phyloP scores from a whole-genome alignment of 805 yeast genomes.

The Candida saitoana region DNA sequence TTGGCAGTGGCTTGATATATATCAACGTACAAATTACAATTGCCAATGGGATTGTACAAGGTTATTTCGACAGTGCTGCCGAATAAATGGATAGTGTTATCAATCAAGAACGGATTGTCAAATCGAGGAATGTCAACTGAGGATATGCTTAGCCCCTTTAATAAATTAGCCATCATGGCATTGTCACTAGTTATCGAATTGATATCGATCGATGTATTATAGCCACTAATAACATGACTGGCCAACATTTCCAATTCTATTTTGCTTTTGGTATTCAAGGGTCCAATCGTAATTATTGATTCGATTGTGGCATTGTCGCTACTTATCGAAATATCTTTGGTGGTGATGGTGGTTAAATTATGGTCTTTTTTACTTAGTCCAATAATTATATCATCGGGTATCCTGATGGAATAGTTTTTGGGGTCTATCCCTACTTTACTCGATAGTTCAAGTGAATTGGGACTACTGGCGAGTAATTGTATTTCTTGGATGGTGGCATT shows the following conservation, averaged over 20 bases:
- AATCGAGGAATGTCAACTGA: conserved; percentile 23
- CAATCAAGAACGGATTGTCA: conserved; percentile 41
- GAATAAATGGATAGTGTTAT: conserved; percentile 51
- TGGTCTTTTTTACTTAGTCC: conserved; percentile 12
- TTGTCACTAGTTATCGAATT: conserved; percentile 21
- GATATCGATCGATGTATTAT: conserved; percentile 19
- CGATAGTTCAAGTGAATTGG: conserved; percentile 18
- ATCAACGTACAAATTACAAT: conserved; percentile 40
- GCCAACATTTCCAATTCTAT: conserved; percentile 3
- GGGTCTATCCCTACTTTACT: conserved; percentile 36
- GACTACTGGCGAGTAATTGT: conserved; percentile 23
- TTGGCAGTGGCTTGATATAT: conserved; percentile 47
- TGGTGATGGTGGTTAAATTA: background rate
- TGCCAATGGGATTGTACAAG: conserved; percentile 50
- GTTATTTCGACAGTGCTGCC: conserved; percentile 52
- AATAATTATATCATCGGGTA: conserved; percentile 23
- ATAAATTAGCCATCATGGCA: conserved; percentile 10
- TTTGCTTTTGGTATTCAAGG: background rate
- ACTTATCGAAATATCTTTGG: background rate
- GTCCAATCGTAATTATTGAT: conserved; percentile 2
- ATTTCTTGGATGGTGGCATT: conserved; percentile 15
- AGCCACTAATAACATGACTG: conserved; percentile 1
- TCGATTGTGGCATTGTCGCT: conserved; percentile 3
- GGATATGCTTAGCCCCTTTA: conserved; percentile 16
- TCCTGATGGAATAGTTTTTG: conserved; percentile 17